phyloP scores from a whole-genome alignment of 2,329 filamentous ascomycete genomes.

The Xylaria sp. region DNA sequence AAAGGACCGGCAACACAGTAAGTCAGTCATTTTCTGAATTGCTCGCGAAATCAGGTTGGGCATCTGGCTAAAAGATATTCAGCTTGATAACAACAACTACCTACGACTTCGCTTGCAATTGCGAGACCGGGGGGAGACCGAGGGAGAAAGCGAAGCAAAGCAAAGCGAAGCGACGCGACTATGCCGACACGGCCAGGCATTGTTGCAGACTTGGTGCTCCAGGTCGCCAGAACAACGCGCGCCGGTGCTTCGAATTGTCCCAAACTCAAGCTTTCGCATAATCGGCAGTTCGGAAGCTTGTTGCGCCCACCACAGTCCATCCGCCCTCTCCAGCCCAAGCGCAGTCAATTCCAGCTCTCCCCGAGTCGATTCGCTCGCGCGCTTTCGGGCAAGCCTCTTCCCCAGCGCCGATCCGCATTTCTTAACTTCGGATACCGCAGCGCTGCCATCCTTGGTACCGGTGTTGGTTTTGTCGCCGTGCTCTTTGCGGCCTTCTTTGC shows the following conservation, averaged over 20 bases:
- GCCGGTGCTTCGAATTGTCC: slow-evolving; percentile 26
- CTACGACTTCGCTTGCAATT: slow-evolving; percentile 18
- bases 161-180: slow-evolving; percentile 20
- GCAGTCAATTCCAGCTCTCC: slow-evolving; percentile 40
- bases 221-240: slow-evolving; percentile 38
- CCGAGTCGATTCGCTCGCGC: slow-evolving; percentile 50
- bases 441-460: slow-evolving; percentile 78
- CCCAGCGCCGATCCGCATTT: slow-evolving; percentile 58
- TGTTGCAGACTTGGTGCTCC: slow-evolving; percentile 39
- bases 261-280: slow-evolving; percentile 24
- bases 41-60: neutral
- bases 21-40: neutral
- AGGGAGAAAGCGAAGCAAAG: slow-evolving; percentile 4
- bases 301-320: slow-evolving; percentile 26
- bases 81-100: neutral
- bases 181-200: slow-evolving; percentile 44
- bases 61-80: neutral
- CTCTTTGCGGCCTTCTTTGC: slow-evolving; percentile 86
- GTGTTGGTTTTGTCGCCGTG: slow-evolving; percentile 74
- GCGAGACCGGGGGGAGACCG: neutral
- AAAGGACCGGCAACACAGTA: neutral
- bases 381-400: slow-evolving; percentile 64
- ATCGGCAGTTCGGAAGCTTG: slow-evolving; percentile 39
- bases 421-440: slow-evolving; percentile 73
- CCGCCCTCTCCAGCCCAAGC: slow-evolving; percentile 24